Conservation (phyloP, 139 green algal genomes). For the Chlorella sp. region DNA sequence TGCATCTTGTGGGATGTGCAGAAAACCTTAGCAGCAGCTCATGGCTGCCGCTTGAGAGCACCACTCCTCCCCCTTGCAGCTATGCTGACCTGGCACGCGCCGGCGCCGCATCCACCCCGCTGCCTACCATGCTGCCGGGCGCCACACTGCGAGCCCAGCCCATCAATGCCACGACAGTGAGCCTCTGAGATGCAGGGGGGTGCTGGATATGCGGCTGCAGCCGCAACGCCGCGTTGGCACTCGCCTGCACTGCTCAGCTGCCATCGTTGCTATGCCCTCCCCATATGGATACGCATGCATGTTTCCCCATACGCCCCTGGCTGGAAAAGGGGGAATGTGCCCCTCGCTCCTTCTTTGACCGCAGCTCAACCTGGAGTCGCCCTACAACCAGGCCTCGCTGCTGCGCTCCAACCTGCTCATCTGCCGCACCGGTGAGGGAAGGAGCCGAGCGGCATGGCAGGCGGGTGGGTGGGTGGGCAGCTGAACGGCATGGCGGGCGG, state of each 20-base stretch:
- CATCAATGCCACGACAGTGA: slow-evolving; percentile 9
- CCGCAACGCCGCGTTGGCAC: no score
- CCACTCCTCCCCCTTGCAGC: not conserved
- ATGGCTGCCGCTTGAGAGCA: no score
- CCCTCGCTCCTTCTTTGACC: not conserved
- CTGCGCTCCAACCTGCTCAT: slow-evolving; percentile 7
- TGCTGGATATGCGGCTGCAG: no score
- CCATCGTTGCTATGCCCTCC: no score
- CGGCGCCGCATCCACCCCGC: not conserved
- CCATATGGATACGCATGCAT: no score
- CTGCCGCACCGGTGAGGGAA: not conserved
- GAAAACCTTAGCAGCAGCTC: not conserved
- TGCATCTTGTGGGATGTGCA: not conserved
- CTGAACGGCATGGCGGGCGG: no score
- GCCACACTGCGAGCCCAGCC: not conserved
- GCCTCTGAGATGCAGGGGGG: no score
- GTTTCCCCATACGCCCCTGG: no score
- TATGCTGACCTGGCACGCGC: slow-evolving; percentile 2
- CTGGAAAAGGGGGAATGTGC: no score
- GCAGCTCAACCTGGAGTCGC: slow-evolving; percentile 5
- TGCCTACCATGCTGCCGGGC: slow-evolving; percentile 12
- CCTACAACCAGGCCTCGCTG: slow-evolving; percentile 4
- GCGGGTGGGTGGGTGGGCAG: no score
- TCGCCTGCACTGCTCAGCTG: no score
- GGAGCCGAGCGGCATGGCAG: no score